Evolutionary conservation across 1,284 basidiomycete species (phyloP).

Genomic region (Naganishia liquefaciens): DNA sequence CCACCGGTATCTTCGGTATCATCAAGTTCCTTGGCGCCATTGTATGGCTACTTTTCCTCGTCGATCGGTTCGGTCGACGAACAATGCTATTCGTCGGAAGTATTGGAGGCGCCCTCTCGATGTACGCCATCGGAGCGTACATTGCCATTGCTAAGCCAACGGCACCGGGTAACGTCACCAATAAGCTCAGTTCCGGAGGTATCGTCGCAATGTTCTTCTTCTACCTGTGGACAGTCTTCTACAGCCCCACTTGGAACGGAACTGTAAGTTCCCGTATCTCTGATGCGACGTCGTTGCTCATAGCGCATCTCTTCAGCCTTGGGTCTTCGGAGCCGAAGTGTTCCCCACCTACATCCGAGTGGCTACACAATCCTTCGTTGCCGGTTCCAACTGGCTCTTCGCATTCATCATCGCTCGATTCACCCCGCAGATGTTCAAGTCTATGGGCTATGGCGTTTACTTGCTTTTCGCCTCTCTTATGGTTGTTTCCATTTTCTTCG

Average conservation of each 20-base stretch:
- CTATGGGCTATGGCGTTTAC: constrained; percentile 47
- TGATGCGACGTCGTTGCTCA: not conserved
- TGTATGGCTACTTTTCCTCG: constrained; percentile 49
- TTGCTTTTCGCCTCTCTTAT: constrained; percentile 51
- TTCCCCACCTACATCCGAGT: constrained; percentile 50
- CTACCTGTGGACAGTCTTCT: constrained; percentile 50
- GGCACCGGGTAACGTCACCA: constrained; percentile 28
- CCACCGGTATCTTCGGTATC: constrained; percentile 59
- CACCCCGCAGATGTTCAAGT: constrained; percentile 43
- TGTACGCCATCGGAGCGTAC: constrained; percentile 49
- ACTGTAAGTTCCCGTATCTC: constrained; percentile 25
- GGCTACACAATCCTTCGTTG: constrained; percentile 47
- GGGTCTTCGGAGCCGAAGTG: constrained; percentile 51
- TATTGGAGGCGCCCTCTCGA: constrained; percentile 54
- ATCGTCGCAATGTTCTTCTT: constrained; percentile 46
- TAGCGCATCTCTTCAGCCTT: constrained; percentile 34
- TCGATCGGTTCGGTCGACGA: constrained; percentile 55
- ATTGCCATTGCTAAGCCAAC: constrained; percentile 40
- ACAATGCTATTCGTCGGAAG: constrained; percentile 56
- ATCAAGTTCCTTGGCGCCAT: constrained; percentile 52
- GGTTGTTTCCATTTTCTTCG: constrained; percentile 41
- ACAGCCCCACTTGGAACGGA: constrained; percentile 44
- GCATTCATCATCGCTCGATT: constrained; percentile 43
- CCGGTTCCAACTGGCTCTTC: constrained; percentile 51
- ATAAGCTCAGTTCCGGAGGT: constrained; percentile 40